Evolutionary conservation across 78 protist genomes (phyloP).

Genomic region (Dictyostelium firmibasis): DNA sequence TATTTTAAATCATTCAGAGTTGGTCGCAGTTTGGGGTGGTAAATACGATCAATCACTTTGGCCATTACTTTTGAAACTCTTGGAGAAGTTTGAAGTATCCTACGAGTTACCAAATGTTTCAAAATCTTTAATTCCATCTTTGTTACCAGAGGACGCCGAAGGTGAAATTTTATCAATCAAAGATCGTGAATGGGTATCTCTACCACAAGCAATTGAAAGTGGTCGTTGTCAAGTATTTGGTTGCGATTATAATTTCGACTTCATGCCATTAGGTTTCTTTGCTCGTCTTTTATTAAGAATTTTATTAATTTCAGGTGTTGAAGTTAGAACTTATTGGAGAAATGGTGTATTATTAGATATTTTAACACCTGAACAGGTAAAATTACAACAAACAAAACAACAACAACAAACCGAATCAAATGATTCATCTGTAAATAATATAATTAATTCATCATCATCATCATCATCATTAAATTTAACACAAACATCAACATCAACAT

Average conservation of each 20-base stretch:
- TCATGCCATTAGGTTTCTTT: conserved; percentile 80
- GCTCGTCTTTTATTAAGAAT: conserved; percentile 45
- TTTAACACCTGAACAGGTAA: not conserved
- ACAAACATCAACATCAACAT: not conserved
- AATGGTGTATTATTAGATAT: conserved; percentile 61
- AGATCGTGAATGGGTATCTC: conserved; percentile 42
- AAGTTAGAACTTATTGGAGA: conserved; percentile 68
- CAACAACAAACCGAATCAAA: not conserved
- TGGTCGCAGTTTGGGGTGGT: conserved; percentile 69
- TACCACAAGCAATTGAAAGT: conserved; percentile 1
- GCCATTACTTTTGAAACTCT: conserved; percentile 60
- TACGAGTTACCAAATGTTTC: conserved; percentile 51
- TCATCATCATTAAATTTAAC: not conserved
- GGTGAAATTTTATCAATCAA: conserved; percentile 5
- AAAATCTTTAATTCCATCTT: conserved; percentile 39
- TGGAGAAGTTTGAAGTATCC: conserved; percentile 77
- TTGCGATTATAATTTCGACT: conserved; percentile 73
- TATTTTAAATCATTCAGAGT: conserved; percentile 53
- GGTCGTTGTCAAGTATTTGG: conserved; percentile 40
- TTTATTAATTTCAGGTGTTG: conserved; percentile 33
- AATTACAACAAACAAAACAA: not conserved
- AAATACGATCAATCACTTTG: conserved; percentile 60
- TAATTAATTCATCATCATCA: not conserved
- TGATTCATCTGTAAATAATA: not conserved
- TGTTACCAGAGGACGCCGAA: conserved; percentile 76